Percentiles rank a stretch among this genome's conserved stretches.
Evolutionary conservation across 306 rosid genomes (phyloP).

Genomic region (Gastrolobium villosum): DNA sequence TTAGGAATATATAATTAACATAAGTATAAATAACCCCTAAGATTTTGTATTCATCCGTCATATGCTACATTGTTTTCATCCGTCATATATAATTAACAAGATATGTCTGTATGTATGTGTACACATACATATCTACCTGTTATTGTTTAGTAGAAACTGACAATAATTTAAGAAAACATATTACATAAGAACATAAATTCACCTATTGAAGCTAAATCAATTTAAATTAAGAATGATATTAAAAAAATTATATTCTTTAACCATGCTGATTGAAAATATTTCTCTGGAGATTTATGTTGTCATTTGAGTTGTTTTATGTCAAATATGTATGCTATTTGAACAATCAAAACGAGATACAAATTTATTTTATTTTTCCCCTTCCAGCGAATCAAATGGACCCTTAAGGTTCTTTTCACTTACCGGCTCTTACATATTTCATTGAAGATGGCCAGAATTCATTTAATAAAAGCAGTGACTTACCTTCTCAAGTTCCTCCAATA

Average conservation of each 20-base stretch:
- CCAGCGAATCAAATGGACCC: too few species aligned
- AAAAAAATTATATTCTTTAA: too few species aligned
- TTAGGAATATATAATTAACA: slow-evolving; percentile 8
- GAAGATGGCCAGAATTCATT: background rate
- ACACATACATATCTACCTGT: background rate
- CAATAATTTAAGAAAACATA: too few species aligned
- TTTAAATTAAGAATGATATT: too few species aligned
- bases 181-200: too few species aligned
- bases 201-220: too few species aligned
- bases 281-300: too few species aligned
- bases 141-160: slow-evolving; percentile 33
- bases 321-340: too few species aligned
- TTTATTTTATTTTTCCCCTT: too few species aligned
- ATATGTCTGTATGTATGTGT: background rate
- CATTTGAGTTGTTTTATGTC: too few species aligned
- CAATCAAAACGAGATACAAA: too few species aligned
- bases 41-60: slow-evolving; percentile 2
- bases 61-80: slow-evolving; percentile 8
- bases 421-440: background rate
- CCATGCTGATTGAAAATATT: too few species aligned
- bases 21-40: background rate
- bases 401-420: slow-evolving; percentile 3
- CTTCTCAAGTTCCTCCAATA: slow-evolving; percentile 93
- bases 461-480: slow-evolving; percentile 50
- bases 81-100: background rate